phyloP scores from a whole-genome alignment of 352 stramenopile genomes.

The Globisporangium echinulatum region DNA sequence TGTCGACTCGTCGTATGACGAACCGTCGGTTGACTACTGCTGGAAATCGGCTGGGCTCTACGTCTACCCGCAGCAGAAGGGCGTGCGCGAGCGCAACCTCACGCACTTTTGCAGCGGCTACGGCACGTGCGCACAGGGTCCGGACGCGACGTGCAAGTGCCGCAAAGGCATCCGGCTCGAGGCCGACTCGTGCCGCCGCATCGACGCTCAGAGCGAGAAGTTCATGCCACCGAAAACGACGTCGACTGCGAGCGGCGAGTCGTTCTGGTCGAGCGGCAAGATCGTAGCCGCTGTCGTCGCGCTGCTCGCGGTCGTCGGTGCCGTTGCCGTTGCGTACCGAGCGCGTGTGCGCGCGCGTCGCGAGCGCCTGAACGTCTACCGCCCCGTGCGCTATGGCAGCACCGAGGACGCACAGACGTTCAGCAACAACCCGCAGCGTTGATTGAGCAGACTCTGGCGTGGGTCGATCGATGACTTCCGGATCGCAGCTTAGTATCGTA shows the following conservation, averaged over 20 bases:
- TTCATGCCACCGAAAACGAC: constrained; percentile 5
- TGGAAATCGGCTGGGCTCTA: constrained; percentile 54
- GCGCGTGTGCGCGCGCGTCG: constrained; percentile 23
- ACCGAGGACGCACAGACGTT: constrained; percentile 21
- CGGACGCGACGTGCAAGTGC: constrained; percentile 56
- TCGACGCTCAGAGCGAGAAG: constrained; percentile 49
- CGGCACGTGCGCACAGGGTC: constrained; percentile 44
- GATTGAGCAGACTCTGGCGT: not conserved
- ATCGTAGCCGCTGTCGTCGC: constrained; percentile 5
- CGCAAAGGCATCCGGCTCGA: constrained; percentile 30
- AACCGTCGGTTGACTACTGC: constrained; percentile 60
- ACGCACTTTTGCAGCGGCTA: constrained; percentile 67
- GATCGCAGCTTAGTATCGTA: too few species aligned
- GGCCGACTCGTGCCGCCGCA: constrained; percentile 44
- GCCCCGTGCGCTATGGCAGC: constrained; percentile 37
- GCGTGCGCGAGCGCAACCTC: constrained; percentile 47
- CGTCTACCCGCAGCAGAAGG: constrained; percentile 57
- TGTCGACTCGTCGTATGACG: constrained; percentile 9
- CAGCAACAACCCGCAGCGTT: not conserved
- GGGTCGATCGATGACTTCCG: too few species aligned
- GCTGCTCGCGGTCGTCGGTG: constrained; percentile 17
- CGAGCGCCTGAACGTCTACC: constrained; percentile 27
- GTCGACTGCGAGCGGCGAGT: constrained; percentile 2
- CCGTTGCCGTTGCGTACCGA: constrained; percentile 20
- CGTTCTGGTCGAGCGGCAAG: constrained; percentile 2